phyloP scores from a whole-genome alignment of 768 basidiomycete genomes.

The Gyrodon lividus region DNA sequence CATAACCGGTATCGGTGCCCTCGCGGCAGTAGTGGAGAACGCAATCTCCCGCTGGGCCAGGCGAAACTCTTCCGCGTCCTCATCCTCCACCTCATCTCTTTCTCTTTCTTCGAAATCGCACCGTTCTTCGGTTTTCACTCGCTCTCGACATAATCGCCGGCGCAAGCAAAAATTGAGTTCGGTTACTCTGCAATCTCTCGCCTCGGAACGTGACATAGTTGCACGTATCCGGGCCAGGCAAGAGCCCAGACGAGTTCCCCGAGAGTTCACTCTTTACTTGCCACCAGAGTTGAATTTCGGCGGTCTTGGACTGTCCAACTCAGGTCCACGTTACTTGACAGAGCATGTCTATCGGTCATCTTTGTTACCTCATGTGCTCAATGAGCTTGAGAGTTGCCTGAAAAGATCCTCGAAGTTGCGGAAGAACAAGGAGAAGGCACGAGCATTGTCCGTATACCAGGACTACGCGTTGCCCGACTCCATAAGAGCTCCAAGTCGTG shows the following conservation, averaged over 20 bases:
- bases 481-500: conserved; percentile 24
- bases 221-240: conserved; percentile 63
- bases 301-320: conserved; percentile 5
- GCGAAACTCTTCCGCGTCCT: conserved; percentile 43
- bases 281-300: conserved; percentile 37
- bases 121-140: conserved; percentile 32
- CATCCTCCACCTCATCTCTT: conserved; percentile 40
- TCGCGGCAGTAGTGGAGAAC: conserved; percentile 63
- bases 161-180: conserved; percentile 48
- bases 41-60: conserved; percentile 75
- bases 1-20: conserved; percentile 42
- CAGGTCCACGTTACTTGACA: neutral
- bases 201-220: conserved; percentile 58
- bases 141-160: conserved; percentile 41
- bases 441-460: conserved; percentile 19
- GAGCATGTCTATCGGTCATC: conserved; percentile 41
- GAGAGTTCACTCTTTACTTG: conserved; percentile 65
- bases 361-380: conserved; percentile 48
- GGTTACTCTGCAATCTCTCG: conserved; percentile 49
- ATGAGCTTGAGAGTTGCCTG: conserved; percentile 47
- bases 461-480: conserved; percentile 37
- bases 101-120: conserved; percentile 41
- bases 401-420: conserved; percentile 40
- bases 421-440: conserved; percentile 13
- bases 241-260: conserved; percentile 54